Evolutionary conservation across 108 stramenopile species (phyloP).

Genomic region (Skeletonema menzelii): DNA sequence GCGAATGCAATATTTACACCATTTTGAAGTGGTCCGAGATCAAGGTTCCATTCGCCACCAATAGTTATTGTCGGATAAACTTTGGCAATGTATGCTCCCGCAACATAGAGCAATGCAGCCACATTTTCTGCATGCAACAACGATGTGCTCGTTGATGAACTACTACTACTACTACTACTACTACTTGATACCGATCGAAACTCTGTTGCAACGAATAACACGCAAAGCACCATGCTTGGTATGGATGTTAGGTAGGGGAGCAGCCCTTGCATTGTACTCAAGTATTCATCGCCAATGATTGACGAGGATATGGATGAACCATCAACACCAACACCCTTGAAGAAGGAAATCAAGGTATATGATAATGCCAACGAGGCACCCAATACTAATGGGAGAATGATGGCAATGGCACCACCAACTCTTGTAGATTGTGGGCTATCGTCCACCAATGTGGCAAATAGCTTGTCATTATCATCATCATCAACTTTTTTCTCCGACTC

Average conservation of each 20-base stretch:
- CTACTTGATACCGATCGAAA: slow-evolving; percentile 27
- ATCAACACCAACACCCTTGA: neutral
- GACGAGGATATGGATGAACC: neutral
- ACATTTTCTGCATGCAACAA: slow-evolving; percentile 18
- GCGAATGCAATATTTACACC: slow-evolving; percentile 58
- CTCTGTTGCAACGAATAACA: slow-evolving; percentile 30
- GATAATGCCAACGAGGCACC: slow-evolving; percentile 26
- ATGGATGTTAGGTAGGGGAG: slow-evolving; percentile 10
- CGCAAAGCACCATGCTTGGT: slow-evolving; percentile 16
- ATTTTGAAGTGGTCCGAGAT: slow-evolving; percentile 56
- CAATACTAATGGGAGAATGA: slow-evolving; percentile 18
- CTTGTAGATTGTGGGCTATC: slow-evolving; percentile 18
- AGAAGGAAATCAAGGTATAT: slow-evolving; percentile 3
- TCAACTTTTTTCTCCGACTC: neutral
- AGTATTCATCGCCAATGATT: neutral
- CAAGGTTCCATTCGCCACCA: neutral
- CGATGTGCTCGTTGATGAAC: neutral
- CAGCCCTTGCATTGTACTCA: neutral
- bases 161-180: too few relatives aligned
- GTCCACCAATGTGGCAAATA: slow-evolving; percentile 25
- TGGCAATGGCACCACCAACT: slow-evolving; percentile 11
- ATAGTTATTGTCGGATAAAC: slow-evolving; percentile 21
- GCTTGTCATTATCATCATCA: neutral
- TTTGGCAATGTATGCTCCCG: slow-evolving; percentile 31
- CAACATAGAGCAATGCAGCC: slow-evolving; percentile 20